Evolutionary conservation across 805 yeast species (phyloP), one percentile per base, ranked within the genome.

Genomic region (Ogataea paradorogensis): DNA sequence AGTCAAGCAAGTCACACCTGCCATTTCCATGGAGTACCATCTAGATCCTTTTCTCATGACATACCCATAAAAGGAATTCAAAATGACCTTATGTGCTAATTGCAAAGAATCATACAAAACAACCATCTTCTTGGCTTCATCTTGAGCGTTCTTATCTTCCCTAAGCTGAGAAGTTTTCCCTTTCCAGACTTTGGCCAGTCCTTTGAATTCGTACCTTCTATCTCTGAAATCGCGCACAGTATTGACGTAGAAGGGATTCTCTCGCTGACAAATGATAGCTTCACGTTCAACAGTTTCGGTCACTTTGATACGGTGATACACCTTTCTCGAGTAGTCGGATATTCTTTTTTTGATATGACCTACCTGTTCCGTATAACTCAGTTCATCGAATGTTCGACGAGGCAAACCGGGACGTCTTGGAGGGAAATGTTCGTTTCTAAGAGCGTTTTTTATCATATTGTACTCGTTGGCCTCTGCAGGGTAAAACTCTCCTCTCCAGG

Each of bases 1-100:
- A 0, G 99, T 93, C 34, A 90, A 71, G 73, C 99, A 95, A 0
- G 99, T 93, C 14, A 93, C 93, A 47, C 99, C 99, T 0, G 99
- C 99, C 99, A 95, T 93, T 62, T 93, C 99, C 93, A 93, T 89
- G 0, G 99, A 93, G 56, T 90, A 93, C 99, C 99, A 93, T 45
- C 99, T 74, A 0, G 99, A 93, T 27, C 99, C 99, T 56, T 93
- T 93, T 64, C 99, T 78, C 99, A 93, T 93, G 10, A 93, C 99
- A 56, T 93, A 93, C 35, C 99, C 99, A 55, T 93, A 93, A 59
- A 93, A 93, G 0, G 98, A 91, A 58, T 93, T 93, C 55, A 93
- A 72, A 65, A 93, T 93, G 57, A 91, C 97, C 57, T 93, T 93
- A 62, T 93, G 98, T 0, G 99, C 99, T 49, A 93, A 72, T 65